These are phyloP conservation scores for Apiospora pterosperma DNA, from an alignment of 2,329 filamentous ascomycete genomes.

Conservation along the genomic window DNA sequence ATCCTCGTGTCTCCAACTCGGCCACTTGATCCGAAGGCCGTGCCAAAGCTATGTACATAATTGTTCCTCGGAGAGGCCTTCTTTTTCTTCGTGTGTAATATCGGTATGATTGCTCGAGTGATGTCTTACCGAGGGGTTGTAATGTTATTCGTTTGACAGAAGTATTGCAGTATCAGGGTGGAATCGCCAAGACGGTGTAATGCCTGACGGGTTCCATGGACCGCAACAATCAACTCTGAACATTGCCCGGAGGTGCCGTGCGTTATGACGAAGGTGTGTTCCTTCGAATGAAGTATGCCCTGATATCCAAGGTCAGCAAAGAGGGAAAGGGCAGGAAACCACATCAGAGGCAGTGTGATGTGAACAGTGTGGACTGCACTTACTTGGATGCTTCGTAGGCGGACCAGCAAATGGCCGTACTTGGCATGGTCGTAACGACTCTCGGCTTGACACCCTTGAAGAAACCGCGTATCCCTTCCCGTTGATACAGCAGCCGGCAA, in stretches of 20 bases:
- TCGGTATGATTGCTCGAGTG: not conserved
- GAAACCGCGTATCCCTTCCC: conserved; percentile 84
- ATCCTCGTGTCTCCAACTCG: not conserved
- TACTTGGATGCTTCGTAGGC: conserved; percentile 64
- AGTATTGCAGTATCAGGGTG: not conserved
- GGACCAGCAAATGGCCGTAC: conserved; percentile 99
- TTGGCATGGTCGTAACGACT: conserved; percentile 95
- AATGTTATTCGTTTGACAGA: not conserved
- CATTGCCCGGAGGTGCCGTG: not conserved
- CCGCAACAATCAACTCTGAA: not conserved
- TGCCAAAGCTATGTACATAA: conserved; percentile 1
- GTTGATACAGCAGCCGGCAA: conserved; percentile 74
- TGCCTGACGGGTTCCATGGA: not conserved
- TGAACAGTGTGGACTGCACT: conserved; percentile 31
- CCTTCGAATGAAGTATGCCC: conserved; percentile 30
- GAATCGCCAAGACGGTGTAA: not conserved
- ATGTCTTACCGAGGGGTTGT: not conserved
- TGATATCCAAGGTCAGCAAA: conserved; percentile 6
- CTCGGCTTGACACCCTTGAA: conserved; percentile 89
- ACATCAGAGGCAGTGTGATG: conserved; percentile 11
- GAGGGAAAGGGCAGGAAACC: not conserved
- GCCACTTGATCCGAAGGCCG: not conserved
- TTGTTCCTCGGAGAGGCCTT: not conserved
- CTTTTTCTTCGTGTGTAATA: not conserved
- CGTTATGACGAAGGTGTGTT: conserved; percentile 23